Evolutionary conservation across 805 yeast species (phyloP).

Genomic region (Saccharomycopsis fodiens): DNA sequence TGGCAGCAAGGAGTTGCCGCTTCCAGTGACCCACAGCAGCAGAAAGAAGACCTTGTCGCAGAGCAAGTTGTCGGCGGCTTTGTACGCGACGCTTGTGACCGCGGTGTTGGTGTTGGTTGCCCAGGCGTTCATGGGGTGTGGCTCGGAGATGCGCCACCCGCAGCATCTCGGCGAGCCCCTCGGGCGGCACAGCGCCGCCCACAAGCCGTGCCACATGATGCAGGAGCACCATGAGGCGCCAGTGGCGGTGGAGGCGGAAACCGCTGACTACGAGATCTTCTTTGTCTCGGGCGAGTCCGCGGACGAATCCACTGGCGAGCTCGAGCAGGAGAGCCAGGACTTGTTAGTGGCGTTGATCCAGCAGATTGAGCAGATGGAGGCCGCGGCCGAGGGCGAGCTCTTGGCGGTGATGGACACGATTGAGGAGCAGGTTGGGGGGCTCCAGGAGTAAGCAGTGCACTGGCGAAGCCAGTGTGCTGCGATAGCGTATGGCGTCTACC

Average conservation of each 20-base stretch:
- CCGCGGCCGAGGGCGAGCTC: too few relatives aligned
- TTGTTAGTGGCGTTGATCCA: too few relatives aligned
- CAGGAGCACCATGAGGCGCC: background rate
- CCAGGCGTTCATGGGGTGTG: background rate
- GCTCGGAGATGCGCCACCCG: background rate
- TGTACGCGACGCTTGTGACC: slow-evolving; percentile 1
- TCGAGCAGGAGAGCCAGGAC: too few relatives aligned
- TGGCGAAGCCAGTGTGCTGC: too few relatives aligned
- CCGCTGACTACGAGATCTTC: background rate
- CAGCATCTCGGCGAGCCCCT: background rate
- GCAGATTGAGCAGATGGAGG: too few relatives aligned
- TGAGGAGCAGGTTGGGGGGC: too few relatives aligned
- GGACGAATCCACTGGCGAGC: background rate
- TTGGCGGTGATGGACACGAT: too few relatives aligned
- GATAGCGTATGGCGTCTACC: background rate
- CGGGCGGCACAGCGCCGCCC: background rate
- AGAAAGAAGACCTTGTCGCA: background rate
- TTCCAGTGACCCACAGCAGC: slow-evolving; percentile 2
- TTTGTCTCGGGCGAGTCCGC: background rate
- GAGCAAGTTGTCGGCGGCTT: background rate
- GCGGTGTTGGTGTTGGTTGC: slow-evolving; percentile 1
- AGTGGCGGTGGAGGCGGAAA: background rate
- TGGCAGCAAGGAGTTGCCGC: background rate
- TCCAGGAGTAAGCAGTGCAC: too few relatives aligned
- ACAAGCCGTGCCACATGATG: background rate